Evolutionary conservation across 2,329 filamentous ascomycete species (phyloP), one percentile per base, ranked within the genome.

Genomic region (Elsinoe perseae): DNA sequence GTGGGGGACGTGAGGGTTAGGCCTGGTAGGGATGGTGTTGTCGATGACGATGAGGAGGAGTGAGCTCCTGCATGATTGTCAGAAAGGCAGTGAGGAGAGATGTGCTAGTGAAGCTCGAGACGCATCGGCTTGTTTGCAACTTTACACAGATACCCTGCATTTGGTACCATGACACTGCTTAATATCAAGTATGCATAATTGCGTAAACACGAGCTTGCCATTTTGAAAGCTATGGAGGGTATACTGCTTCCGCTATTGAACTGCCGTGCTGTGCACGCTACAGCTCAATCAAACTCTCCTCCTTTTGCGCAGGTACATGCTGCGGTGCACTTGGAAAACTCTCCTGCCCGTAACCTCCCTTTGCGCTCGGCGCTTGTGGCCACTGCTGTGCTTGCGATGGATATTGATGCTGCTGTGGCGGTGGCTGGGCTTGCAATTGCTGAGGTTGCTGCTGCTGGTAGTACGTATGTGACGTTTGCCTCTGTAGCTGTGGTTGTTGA

Each of bases 221-320:
- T 50, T 50, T 18, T 25, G 14, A 18, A 18, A 18, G 6, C 10
- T 32, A 21, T 50, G 10, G 12, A 34, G 48, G 18, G 43, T 48
- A 34, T 50, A 25, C 44, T 32, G 27, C 16, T 32, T 9, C 23
- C n/a, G n/a, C n/a, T n/a, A n/a, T n/a, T n/a, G n/a, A n/a, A n/a
- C n/a, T n/a, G n/a, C n/a, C n/a, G n/a, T n/a, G n/a, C n/a, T n/a
- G n/a, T n/a, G n/a, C n/a, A n/a, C n/a, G n/a, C n/a, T 60, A 68
- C 50, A 69, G 55, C 58, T 69, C 68, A 54, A 70, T 70, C 61
- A 70, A 56, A 56, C 65, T 67, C 61, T 70, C 68, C 57, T 70
- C 68, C 44, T 57, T 59, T 36, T 58, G 55, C 42, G 62, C 63
- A 48, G 63, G 66, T 12, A 63, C 64, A 59, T 68, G 65, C 55